Base-by-base conservation (phyloP, 768 basidiomycete genomes). In the Boletus eberwhitei region DNA sequence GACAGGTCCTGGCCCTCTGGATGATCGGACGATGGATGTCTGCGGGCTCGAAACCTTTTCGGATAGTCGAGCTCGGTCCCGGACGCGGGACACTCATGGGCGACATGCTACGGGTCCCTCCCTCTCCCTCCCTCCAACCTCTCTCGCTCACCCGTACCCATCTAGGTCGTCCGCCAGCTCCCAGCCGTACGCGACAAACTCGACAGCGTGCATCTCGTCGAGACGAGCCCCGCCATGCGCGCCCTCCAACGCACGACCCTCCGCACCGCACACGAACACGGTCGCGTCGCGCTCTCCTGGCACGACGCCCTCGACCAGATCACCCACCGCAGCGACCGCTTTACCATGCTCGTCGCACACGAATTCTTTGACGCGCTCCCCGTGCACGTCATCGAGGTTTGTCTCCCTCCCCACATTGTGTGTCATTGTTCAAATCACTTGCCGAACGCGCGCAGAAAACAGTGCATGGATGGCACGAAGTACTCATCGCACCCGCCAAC, bases 301-400 rank as follows among this genome's bases (percentile, higher is more conserved):
- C 81, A 88, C 60, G 80, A 88, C 51, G 77, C 82, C 0, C 72
- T 97, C 17, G 82, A 87, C 37, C 84, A 92, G 17, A 72, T 99
- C 1, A 71, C 79, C 0, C 71, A 65, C 3, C 74, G 75, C 55
- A 62, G 76, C 17, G 73, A 75, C 11, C 67, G 70, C 47, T 98
- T 86, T 69, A 94, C 93, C 0, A 84, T 97, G 76, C 69, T 97
- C 22, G 74, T 98, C 16, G 97, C 97, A 0, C 95, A 99, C 70
- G 97, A 98, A 66, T 96, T 98, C 73, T 98, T 99, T 58, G 97
- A 98, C 67, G 95, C 95, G 0, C 77, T 99, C 41, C 96, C 97
- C 0, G 85, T 98, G 44, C 91, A 97, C 69, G 75, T 94, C 36
- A 74, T 98, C 36, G 85, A 96, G 77, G 94, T 93, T 59, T 12